A percentile compares a stretch with the other conserved stretches of the same genome.
phyloP scores from a whole-genome alignment of 805 yeast genomes.

The Wickerhamiella cacticola region DNA sequence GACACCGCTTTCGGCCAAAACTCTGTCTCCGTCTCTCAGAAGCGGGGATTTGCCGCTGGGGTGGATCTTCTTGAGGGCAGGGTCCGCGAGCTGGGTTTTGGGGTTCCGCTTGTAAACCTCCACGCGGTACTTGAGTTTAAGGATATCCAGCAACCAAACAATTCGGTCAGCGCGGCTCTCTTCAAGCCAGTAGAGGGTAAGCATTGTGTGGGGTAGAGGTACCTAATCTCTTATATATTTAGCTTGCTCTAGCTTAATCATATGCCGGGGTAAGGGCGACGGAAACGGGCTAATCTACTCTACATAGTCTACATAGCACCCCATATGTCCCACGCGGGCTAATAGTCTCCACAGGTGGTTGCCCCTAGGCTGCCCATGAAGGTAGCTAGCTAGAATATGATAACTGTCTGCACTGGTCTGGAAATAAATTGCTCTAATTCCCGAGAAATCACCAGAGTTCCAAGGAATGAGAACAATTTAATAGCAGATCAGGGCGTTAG shows the following conservation, averaged over 20 bases:
- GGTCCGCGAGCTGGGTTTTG: constrained; percentile 37
- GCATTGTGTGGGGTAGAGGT: constrained; percentile 8
- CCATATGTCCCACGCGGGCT: too few relatives aligned
- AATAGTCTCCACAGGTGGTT: too few relatives aligned
- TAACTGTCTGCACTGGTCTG: too few relatives aligned
- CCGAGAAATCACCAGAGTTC: background rate
- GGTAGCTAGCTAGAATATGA: too few relatives aligned
- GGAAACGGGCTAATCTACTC: too few relatives aligned
- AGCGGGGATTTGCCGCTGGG: constrained; percentile 57
- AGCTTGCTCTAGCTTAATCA: background rate
- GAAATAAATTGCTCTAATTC: constrained; percentile 1
- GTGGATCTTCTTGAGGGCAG: constrained; percentile 39
- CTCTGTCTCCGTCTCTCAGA: constrained; percentile 33
- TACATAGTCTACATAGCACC: too few relatives aligned
- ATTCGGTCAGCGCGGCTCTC: constrained; percentile 51
- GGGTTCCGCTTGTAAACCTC: constrained; percentile 40
- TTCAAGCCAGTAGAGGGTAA: constrained; percentile 31
- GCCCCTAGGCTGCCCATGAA: too few relatives aligned
- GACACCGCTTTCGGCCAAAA: constrained; percentile 48
- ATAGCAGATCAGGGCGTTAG: too few relatives aligned
- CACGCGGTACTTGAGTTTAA: constrained; percentile 42
- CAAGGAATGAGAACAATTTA: constrained; percentile 8
- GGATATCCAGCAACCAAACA: constrained; percentile 50
- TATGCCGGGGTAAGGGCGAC: background rate
- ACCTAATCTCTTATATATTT: background rate